These are phyloP conservation scores for Russula sp. DNA, from an alignment of 768 basidiomycete genomes.

Conservation along the genomic window DNA sequence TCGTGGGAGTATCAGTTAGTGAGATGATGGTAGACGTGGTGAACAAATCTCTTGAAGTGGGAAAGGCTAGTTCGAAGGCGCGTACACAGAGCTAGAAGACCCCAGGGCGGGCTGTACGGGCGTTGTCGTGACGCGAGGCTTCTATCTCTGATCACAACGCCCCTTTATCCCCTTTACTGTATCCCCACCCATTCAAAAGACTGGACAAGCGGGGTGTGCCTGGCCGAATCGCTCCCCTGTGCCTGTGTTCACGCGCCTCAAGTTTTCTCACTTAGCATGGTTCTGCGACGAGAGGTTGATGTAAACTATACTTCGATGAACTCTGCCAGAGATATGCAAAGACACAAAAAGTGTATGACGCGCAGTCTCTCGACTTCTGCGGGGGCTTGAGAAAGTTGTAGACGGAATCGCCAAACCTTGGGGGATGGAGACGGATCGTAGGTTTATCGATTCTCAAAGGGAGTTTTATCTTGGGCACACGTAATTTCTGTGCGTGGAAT, in stretches of 20 bases:
- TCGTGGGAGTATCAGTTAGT: conserved; percentile 32
- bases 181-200: neutral
- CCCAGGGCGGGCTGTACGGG: neutral
- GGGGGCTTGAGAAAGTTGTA: neutral
- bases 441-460: neutral
- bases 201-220: no score
- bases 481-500: neutral
- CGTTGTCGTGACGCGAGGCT: neutral
- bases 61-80: no score
- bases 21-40: neutral
- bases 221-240: neutral
- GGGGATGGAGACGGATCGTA: neutral
- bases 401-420: neutral
- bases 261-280: neutral
- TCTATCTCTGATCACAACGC: neutral
- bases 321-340: neutral
- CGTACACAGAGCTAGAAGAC: no score
- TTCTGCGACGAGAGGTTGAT: neutral
- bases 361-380: neutral
- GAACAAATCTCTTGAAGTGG: no score
- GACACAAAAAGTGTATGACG: neutral
- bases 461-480: neutral
- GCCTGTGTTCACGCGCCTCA: neutral
- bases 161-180: neutral
- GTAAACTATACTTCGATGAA: neutral